Conservation (phyloP, 164 flowering plant genomes). For the Sextonia rubra region DNA sequence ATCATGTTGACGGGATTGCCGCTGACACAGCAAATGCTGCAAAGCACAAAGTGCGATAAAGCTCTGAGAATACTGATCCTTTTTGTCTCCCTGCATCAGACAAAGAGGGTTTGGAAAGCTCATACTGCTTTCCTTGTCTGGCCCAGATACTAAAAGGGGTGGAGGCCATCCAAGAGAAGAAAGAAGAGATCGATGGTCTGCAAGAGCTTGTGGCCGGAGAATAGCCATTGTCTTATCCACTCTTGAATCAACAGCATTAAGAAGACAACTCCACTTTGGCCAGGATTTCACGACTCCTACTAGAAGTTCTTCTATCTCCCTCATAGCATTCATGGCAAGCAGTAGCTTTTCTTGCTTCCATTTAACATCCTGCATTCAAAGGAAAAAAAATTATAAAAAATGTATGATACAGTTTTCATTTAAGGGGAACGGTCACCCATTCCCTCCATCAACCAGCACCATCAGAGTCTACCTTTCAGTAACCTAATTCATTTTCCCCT, state of each 20-base stretch:
- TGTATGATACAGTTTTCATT: neutral
- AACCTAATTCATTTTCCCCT: neutral
- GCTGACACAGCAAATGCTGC: slow-evolving; percentile 49
- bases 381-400: neutral
- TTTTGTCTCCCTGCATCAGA: slow-evolving; percentile 41
- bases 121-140: slow-evolving; percentile 20
- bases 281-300: slow-evolving; percentile 15
- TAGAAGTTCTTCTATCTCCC: slow-evolving; percentile 40
- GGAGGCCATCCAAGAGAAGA: slow-evolving; percentile 77
- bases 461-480: neutral
- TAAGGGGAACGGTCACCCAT: neutral
- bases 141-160: slow-evolving; percentile 31
- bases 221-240: slow-evolving; percentile 40
- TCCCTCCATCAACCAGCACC: neutral
- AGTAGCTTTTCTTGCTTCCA: slow-evolving; percentile 36
- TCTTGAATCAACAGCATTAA: slow-evolving; percentile 55
- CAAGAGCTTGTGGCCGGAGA: slow-evolving; percentile 48
- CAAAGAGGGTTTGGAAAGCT: slow-evolving; percentile 48
- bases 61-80: slow-evolving; percentile 39
- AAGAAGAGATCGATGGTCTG: slow-evolving; percentile 58
- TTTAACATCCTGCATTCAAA: slow-evolving; percentile 37
- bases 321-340: slow-evolving; percentile 34
- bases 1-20: slow-evolving; percentile 32
- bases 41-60: slow-evolving; percentile 58
- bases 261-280: slow-evolving; percentile 48